Conservation (phyloP, 192 early-diverging fungal genomes). For the Mortierella hygrophila region DNA sequence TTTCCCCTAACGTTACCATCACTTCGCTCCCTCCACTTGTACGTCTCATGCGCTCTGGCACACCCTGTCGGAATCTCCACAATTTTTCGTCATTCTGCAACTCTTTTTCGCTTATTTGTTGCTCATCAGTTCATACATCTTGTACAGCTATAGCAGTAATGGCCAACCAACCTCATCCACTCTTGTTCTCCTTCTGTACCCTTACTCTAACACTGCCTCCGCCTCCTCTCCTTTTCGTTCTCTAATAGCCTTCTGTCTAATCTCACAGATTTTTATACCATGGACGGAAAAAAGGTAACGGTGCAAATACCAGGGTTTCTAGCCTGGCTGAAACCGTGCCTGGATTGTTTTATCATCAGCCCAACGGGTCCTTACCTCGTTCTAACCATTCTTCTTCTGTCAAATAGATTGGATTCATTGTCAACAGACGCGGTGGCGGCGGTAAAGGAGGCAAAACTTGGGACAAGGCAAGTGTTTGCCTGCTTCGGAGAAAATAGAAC, state of each 20-base stretch:
- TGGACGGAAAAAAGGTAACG: slow-evolving; percentile 24
- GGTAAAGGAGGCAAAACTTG: slow-evolving; percentile 42
- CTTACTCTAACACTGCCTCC: not conserved
- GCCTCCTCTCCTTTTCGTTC: not conserved
- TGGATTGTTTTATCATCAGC: too few relatives aligned
- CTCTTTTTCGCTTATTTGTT: not conserved
- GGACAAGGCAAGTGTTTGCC: slow-evolving; percentile 37
- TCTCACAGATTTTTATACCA: not conserved
- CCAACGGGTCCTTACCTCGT: not conserved
- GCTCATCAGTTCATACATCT: not conserved
- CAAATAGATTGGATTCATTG: slow-evolving; percentile 45
- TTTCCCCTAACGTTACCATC: not conserved
- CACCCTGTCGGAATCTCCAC: not conserved
- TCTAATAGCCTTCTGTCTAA: not conserved
- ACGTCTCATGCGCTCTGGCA: not conserved
- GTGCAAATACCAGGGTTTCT: too few relatives aligned
- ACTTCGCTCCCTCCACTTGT: not conserved
- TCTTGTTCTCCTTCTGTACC: not conserved
- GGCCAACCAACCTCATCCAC: not conserved
- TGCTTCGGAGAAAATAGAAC: too few relatives aligned
- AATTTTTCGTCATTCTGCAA: not conserved
- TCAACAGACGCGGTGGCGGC: slow-evolving; percentile 50
- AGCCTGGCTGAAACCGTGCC: not conserved
- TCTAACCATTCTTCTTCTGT: not conserved
- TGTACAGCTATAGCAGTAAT: not conserved